Percentiles rank a stretch among this genome's conserved stretches.
Conservation (phyloP, 257 asterid species). For the Solanum sejunctum region DNA sequence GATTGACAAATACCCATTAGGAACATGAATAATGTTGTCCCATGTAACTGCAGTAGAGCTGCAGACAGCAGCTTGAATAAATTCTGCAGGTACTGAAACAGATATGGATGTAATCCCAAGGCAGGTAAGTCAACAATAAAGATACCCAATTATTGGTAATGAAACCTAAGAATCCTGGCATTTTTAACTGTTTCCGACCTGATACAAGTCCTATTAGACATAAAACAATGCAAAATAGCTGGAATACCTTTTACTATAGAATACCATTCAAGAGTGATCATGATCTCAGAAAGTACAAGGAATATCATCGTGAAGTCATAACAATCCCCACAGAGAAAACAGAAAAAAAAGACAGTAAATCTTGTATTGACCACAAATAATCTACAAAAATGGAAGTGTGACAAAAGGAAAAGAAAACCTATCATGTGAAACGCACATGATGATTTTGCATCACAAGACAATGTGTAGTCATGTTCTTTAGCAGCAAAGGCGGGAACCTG, state of each 20-base stretch:
- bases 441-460: slow-evolving; percentile 95
- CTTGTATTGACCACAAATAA: background rate
- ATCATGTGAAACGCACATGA: slow-evolving; percentile 27
- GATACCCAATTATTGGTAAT: background rate
- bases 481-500: slow-evolving; percentile 80
- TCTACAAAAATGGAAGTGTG: background rate
- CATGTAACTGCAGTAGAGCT: background rate
- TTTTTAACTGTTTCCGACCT: background rate
- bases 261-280: background rate
- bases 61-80: background rate
- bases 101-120: background rate
- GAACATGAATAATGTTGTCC: background rate
- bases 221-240: background rate
- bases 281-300: background rate
- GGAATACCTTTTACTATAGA: background rate
- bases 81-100: background rate
- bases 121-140: background rate
- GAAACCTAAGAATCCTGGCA: background rate
- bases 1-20: background rate
- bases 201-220: background rate
- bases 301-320: background rate
- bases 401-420: background rate
- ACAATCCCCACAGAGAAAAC: background rate
- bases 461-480: slow-evolving; percentile 61
- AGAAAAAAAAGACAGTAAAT: background rate